Conservation (phyloP, 2,329 filamentous ascomycete species). For the Cytospora paraplurivora region DNA sequence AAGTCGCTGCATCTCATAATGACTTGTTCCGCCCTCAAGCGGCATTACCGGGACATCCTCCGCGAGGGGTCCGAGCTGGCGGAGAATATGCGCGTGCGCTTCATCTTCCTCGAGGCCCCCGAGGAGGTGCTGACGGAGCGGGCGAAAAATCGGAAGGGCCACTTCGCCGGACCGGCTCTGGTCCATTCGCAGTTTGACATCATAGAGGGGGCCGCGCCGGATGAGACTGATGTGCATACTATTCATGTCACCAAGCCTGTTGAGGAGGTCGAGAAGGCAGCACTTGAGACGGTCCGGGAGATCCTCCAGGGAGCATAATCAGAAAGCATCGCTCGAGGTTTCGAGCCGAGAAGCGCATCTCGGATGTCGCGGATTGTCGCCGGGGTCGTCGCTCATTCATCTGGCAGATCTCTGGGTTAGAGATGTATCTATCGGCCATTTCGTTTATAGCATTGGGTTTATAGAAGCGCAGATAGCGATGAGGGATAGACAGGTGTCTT, state of each 20-base stretch:
- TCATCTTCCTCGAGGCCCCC: conserved; percentile 69
- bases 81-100: conserved; percentile 63
- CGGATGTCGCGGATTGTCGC: neutral
- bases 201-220: conserved; percentile 61
- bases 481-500: no score
- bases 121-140: conserved; percentile 64
- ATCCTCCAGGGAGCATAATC: conserved; percentile 8
- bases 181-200: conserved; percentile 70
- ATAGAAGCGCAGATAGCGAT: no score
- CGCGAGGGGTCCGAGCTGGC: conserved; percentile 59
- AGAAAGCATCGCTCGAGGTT: no score
- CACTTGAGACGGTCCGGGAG: conserved; percentile 37
- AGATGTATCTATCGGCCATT: no score
- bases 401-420: no score
- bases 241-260: conserved; percentile 51
- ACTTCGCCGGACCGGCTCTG: conserved; percentile 77
- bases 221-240: conserved; percentile 55
- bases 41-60: conserved; percentile 72
- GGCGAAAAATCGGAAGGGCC: conserved; percentile 63
- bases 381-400: no score
- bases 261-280: conserved; percentile 49
- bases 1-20: conserved; percentile 63
- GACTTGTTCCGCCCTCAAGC: conserved; percentile 78
- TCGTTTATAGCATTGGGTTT: no score
- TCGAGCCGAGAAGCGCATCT: neutral